Percentiles rank a stretch among this genome's conserved stretches.
phyloP scores from a whole-genome alignment of 768 basidiomycete species.

The Kwoniella bestiolae region DNA sequence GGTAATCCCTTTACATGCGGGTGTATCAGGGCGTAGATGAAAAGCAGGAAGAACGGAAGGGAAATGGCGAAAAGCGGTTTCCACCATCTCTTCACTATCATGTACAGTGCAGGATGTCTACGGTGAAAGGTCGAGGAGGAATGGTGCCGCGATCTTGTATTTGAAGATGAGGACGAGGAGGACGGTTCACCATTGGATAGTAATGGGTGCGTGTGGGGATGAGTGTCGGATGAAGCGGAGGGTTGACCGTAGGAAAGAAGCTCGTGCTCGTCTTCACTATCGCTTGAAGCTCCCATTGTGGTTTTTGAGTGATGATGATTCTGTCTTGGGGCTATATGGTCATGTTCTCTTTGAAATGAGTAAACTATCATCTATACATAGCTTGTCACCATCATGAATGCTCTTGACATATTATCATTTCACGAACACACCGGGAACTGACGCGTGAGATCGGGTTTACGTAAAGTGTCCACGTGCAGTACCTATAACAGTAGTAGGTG shows the following conservation, averaged over 20 bases:
- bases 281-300: conserved; percentile 20
- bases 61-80: conserved; percentile 32
- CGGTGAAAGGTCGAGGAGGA: conserved; percentile 4
- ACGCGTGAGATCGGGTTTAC: neutral
- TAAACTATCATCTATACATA: too few species aligned
- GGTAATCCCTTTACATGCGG: conserved; percentile 48
- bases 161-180: neutral
- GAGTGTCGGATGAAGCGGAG: neutral
- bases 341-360: neutral
- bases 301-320: neutral
- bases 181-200: neutral
- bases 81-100: conserved; percentile 31
- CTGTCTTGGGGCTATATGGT: neutral
- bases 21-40: conserved; percentile 40
- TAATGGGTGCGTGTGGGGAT: conserved; percentile 1
- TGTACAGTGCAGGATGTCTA: neutral
- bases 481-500: too few species aligned
- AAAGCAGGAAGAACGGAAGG: conserved; percentile 37
- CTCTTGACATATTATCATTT: neutral
- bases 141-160: neutral
- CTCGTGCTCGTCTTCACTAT: conserved; percentile 22
- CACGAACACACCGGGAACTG: neutral
- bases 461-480: neutral
- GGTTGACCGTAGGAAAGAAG: conserved; percentile 17
- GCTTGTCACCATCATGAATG: neutral